Conservation (phyloP, 2,329 filamentous ascomycete species). For the Aspergillus awamori region DNA sequence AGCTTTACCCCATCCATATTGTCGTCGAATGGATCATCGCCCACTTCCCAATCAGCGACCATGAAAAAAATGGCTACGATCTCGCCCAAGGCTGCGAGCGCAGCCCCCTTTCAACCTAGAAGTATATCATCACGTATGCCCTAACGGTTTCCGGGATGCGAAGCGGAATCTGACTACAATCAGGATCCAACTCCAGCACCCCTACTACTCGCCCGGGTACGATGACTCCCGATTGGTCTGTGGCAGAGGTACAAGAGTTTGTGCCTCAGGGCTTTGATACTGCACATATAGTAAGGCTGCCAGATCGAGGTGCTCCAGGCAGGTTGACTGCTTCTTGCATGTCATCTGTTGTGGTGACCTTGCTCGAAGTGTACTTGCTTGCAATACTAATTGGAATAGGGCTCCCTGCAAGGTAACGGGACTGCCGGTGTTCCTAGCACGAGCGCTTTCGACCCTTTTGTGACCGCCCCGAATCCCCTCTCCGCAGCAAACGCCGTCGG, state of each 20-base stretch:
- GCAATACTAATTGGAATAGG: slow-evolving; percentile 30
- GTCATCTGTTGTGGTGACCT: too few species aligned
- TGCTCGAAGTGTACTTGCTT: neutral
- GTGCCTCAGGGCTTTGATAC: slow-evolving; percentile 59
- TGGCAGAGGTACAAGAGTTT: slow-evolving; percentile 52
- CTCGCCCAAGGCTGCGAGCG: slow-evolving; percentile 86
- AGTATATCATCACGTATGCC: slow-evolving; percentile 43
- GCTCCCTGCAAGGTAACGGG: slow-evolving; percentile 49
- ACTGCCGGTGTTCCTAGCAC: slow-evolving; percentile 54
- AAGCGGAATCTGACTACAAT: slow-evolving; percentile 26
- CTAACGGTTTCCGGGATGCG: slow-evolving; percentile 4
- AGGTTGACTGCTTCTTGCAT: too few species aligned
- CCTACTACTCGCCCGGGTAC: slow-evolving; percentile 44
- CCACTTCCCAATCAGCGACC: slow-evolving; percentile 25
- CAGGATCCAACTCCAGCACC: slow-evolving; percentile 47
- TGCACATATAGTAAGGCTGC: slow-evolving; percentile 49
- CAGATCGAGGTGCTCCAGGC: neutral
- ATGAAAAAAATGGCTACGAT: slow-evolving; percentile 71
- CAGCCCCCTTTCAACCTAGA: slow-evolving; percentile 62
- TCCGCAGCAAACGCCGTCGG: slow-evolving; percentile 48
- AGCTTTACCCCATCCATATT: slow-evolving; percentile 76
- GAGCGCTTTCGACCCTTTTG: slow-evolving; percentile 66
- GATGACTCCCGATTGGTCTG: slow-evolving; percentile 47
- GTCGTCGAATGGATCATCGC: slow-evolving; percentile 41
- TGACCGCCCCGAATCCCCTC: slow-evolving; percentile 60